phyloP scores from a whole-genome alignment of 805 yeast species.

The Scheffersomyces ergatensis region DNA sequence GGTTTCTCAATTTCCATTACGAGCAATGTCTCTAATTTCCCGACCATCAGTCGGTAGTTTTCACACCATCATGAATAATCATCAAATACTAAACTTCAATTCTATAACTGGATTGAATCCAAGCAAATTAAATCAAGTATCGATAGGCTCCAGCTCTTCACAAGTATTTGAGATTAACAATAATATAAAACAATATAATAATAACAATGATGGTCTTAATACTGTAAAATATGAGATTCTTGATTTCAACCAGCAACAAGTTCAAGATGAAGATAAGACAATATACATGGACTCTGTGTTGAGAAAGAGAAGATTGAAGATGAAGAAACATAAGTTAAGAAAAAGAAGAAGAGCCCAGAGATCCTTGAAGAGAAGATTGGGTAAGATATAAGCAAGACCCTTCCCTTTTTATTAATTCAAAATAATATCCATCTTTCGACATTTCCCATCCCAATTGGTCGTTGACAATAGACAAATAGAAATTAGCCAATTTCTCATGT shows the following conservation, averaged over 20 bases:
- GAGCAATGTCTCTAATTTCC: not conserved
- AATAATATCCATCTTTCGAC: no score
- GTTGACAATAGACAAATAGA: no score
- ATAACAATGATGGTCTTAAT: no score
- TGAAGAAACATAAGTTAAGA: constrained; percentile 96
- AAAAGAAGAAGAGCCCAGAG: constrained; percentile 95
- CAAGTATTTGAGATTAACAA: no score
- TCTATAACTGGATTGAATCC: not conserved
- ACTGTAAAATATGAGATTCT: not conserved
- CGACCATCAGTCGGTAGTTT: not conserved
- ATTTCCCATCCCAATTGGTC: no score
- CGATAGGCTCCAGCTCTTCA: not conserved
- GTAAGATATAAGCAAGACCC: constrained; percentile 34
- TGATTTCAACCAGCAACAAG: not conserved
- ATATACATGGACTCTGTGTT: constrained; percentile 64
- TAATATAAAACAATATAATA: no score
- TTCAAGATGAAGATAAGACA: constrained; percentile 19
- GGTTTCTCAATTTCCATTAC: not conserved
- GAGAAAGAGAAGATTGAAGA: constrained; percentile 86
- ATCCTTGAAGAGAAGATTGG: constrained; percentile 70
- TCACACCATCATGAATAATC: no score
- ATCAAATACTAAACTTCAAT: not conserved
- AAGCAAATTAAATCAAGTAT: not conserved
- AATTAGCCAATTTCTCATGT: no score
- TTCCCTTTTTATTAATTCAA: no score